Base-by-base conservation (phyloP, 306 rosid genomes). In the Vachellia collinsii region DNA sequence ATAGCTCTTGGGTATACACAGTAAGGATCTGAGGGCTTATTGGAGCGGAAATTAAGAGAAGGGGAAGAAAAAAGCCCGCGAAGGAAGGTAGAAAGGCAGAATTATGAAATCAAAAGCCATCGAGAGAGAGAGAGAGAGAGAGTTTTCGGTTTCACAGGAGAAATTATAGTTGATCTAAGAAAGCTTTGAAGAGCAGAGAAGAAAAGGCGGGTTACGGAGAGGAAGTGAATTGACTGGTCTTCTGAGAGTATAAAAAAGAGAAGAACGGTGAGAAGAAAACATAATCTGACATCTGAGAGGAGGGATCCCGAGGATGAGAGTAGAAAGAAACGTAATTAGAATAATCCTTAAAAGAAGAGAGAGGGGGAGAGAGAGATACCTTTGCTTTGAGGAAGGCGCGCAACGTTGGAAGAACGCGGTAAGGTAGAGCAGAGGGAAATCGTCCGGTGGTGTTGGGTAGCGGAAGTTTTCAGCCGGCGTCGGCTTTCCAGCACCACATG, bases 401-500 rank as follows among this genome's bases (percentile, higher is more conserved):
- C 0, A 54, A 29, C 29, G 62, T 54, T 54, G 11, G 25, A 56
- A 56, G 71, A 11, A 16, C n/a, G 71, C 29, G 25, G 9, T 29
- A 29, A 67, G 72, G 9, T 76, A 73, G 75, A 80, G 78, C 34
- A 70, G 76, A 78, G 64, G 25, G 51, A 65, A 70, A 78, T 47
- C 81, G 63, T 70, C 61, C 70, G 79, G 39, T 79, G 82, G 11
- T 37, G 29, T 16, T 20, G 61, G 76, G 75, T 42, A 65, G 78
- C 51, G 43, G 70, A 50, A n/a, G 38, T 63, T 34, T 51, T 71
- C 85, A 87, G 80, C 83, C 84, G 83, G 83, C 87, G 63, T 72
- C 88, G 51, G 43, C 85, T 73, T 83, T 79, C 79, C 89, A 83
- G 87, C 82, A 82, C 84, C 91, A 85, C 91, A 85, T 80, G 86